These are phyloP conservation scores for Aspergillus taichungensis DNA, from an alignment of 495 filamentous ascomycete genomes.

Conservation along the genomic window DNA sequence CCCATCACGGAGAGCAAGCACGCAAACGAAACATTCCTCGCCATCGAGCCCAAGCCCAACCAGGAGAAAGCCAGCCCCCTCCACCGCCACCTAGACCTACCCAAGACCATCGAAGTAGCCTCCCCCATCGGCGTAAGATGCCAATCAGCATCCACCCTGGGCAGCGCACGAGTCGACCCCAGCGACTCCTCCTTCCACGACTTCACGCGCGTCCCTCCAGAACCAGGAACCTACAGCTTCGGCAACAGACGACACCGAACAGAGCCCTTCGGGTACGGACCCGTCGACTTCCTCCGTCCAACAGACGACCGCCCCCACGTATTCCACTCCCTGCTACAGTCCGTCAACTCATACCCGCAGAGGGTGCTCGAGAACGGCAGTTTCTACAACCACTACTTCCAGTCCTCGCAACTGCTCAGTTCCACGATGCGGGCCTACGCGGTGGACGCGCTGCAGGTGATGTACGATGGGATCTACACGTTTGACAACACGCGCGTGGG, in stretches of 20 bases:
- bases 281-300: neutral
- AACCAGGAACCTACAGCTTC: neutral
- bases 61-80: neutral
- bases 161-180: neutral
- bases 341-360: neutral
- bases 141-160: too few species aligned
- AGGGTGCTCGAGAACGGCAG: neutral
- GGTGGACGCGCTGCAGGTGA: neutral
- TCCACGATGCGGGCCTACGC: neutral
- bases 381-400: neutral
- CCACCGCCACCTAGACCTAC: too few species aligned
- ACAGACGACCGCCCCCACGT: neutral
- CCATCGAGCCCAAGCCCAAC: too few species aligned
- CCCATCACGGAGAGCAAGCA: too few species aligned
- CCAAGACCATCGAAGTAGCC: too few species aligned
- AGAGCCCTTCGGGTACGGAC: neutral
- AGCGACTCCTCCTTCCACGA: neutral
- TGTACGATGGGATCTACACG: conserved; percentile 1
- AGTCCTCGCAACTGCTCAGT: neutral
- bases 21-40: too few species aligned
- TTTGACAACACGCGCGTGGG: neutral
- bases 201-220: neutral
- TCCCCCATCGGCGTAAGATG: too few species aligned
- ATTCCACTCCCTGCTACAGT: neutral
- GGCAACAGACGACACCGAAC: neutral